Percentiles rank a stretch among this genome's conserved stretches.
Conservation (phyloP, 345 rosid species). For the Lumnitzera racemosa region DNA sequence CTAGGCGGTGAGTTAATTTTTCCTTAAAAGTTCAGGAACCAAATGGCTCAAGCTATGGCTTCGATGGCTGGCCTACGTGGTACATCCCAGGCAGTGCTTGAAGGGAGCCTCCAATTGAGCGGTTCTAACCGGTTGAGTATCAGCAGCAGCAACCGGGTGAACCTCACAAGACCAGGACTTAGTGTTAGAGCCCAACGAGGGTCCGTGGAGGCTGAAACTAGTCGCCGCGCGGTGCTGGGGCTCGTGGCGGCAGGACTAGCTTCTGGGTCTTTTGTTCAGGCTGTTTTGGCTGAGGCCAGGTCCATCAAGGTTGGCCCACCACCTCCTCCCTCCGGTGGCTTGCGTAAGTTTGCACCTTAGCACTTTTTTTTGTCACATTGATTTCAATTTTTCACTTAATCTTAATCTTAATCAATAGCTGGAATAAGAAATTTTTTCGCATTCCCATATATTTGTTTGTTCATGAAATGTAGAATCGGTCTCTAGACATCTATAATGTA, state of each 20-base stretch:
- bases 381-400: background rate
- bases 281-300: conserved; percentile 59
- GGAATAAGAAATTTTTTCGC: too few relatives aligned
- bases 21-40: background rate
- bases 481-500: too few relatives aligned
- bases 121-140: conserved; percentile 42
- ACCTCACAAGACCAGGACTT: conserved; percentile 29
- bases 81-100: conserved; percentile 57
- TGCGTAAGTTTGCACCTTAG: conserved; percentile 46
- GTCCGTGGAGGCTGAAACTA: conserved; percentile 45
- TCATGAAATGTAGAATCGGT: too few relatives aligned
- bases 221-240: conserved; percentile 67
- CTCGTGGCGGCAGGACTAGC: conserved; percentile 67
- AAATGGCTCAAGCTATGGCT: conserved; percentile 69
- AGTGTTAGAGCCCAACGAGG: conserved; percentile 54
- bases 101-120: conserved; percentile 54
- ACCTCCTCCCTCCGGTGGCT: conserved; percentile 90
- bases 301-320: conserved; percentile 85
- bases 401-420: too few relatives aligned
- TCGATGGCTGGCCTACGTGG: conserved; percentile 69
- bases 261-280: conserved; percentile 62
- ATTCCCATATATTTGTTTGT: too few relatives aligned
- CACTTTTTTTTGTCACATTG: background rate
- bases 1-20: background rate
- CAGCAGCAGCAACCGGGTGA: conserved; percentile 15